Evolutionary conservation across 208 protist species (phyloP).

Genomic region (Leishmania martiniquensis): DNA sequence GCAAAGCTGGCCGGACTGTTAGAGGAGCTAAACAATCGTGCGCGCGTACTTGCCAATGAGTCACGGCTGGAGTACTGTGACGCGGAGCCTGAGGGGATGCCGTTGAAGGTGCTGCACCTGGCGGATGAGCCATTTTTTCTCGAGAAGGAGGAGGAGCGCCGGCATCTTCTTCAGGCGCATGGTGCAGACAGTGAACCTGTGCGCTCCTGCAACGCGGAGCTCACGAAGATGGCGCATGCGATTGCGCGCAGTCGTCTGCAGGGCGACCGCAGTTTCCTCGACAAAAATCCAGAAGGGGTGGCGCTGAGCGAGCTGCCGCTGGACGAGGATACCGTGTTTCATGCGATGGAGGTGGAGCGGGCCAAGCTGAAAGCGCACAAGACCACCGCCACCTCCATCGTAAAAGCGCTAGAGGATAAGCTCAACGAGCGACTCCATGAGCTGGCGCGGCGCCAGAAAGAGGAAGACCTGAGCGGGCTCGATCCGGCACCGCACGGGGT

Average conservation of each 20-base stretch:
- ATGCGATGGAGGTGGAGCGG: slow-evolving; percentile 54
- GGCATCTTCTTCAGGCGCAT: slow-evolving; percentile 13
- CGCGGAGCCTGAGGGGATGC: slow-evolving; percentile 51
- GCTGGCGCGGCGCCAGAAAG: slow-evolving; percentile 59
- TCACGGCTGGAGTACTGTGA: slow-evolving; percentile 51
- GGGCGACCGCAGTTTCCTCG: slow-evolving; percentile 44
- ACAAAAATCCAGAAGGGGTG: slow-evolving; percentile 46
- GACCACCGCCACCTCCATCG: slow-evolving; percentile 13
- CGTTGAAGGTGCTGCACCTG: slow-evolving; percentile 37
- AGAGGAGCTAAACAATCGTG: slow-evolving; percentile 62
- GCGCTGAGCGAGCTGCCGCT: slow-evolving; percentile 34
- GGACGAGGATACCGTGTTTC: slow-evolving; percentile 45
- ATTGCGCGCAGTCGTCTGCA: slow-evolving; percentile 33
- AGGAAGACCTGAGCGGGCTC: slow-evolving; percentile 40
- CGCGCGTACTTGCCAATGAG: slow-evolving; percentile 59
- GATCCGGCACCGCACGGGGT: slow-evolving; percentile 49
- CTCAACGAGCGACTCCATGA: slow-evolving; percentile 67
- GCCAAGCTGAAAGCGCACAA: slow-evolving; percentile 45
- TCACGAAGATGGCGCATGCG: slow-evolving; percentile 42
- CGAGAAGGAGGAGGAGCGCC: slow-evolving; percentile 24
- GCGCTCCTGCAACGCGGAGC: slow-evolving; percentile 31
- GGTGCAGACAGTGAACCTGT: slow-evolving; percentile 18
- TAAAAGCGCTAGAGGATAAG: slow-evolving; percentile 49
- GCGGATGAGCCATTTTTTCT: slow-evolving; percentile 10
- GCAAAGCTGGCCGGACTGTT: slow-evolving; percentile 16